These are phyloP conservation scores for Penicillium daleae DNA, from an alignment of 495 filamentous ascomycete genomes.

Conservation along the genomic window DNA sequence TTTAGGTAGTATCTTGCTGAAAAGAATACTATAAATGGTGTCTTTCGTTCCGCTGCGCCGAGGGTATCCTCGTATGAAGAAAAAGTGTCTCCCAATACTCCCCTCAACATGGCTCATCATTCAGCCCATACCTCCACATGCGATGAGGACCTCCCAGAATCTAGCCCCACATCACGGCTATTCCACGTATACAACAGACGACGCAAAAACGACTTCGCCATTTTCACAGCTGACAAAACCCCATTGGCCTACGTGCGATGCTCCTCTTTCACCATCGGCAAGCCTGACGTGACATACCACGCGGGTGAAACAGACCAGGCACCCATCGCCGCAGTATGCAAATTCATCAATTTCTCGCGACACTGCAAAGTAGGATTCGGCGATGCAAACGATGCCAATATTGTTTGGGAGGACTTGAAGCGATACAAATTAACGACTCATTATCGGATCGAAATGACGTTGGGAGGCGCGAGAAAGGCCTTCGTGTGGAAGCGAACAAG, in stretches of 20 bases:
- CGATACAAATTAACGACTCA: background rate
- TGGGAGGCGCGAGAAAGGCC: background rate
- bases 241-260: slow-evolving; percentile 7
- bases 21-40: background rate
- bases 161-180: background rate
- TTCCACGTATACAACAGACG: slow-evolving; percentile 4
- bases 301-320: slow-evolving; percentile 5
- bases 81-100: background rate
- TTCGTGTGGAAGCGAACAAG: background rate
- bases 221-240: background rate
- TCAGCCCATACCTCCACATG: background rate
- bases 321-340: slow-evolving; percentile 9
- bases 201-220: background rate
- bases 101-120: background rate
- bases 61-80: background rate
- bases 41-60: background rate
- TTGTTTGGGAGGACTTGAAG: background rate
- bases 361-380: slow-evolving; percentile 3
- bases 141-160: background rate
- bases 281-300: slow-evolving; percentile 12
- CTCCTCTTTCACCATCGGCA: slow-evolving; percentile 4
- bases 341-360: slow-evolving; percentile 15
- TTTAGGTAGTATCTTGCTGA: background rate
- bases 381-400: background rate
- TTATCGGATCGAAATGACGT: background rate